Conservation (phyloP, 371 early-diverging fungal species). For the Rhizopus sp. region DNA sequence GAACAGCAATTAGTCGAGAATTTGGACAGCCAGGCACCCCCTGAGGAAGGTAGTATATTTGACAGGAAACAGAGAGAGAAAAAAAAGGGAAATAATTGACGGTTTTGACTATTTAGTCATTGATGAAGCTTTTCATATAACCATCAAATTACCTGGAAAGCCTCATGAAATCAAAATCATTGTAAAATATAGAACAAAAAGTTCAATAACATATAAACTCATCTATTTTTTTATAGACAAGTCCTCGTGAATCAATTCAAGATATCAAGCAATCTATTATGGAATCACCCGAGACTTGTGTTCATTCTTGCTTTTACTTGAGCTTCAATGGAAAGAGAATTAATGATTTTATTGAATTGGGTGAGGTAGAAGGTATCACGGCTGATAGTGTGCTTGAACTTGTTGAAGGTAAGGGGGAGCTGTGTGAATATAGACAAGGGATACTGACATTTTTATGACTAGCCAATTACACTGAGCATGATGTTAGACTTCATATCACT, state of each 20-base stretch:
- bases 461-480: conserved; percentile 88
- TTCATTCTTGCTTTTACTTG: conserved; percentile 89
- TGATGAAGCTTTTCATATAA: conserved; percentile 61
- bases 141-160: conserved; percentile 59
- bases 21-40: conserved; percentile 1
- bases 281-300: conserved; percentile 84
- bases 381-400: conserved; percentile 68
- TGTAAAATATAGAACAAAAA: conserved; percentile 26
- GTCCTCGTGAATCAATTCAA: conserved; percentile 76
- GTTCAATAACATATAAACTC: not conserved
- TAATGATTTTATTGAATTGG: conserved; percentile 74
- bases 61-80: not conserved
- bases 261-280: conserved; percentile 88
- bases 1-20: not conserved
- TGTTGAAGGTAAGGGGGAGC: conserved; percentile 65
- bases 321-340: conserved; percentile 69
- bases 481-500: conserved; percentile 85
- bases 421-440: not conserved
- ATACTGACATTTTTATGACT: conserved; percentile 2
- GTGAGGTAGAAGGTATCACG: conserved; percentile 76
- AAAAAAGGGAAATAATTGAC: not conserved
- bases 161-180: conserved; percentile 55
- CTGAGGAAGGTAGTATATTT: not conserved
- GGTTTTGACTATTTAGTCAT: conserved; percentile 21
- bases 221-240: conserved; percentile 44